These are phyloP conservation scores for Colletotrichum noveboracense DNA, from an alignment of 2,329 filamentous ascomycete genomes.

Conservation along the genomic window DNA sequence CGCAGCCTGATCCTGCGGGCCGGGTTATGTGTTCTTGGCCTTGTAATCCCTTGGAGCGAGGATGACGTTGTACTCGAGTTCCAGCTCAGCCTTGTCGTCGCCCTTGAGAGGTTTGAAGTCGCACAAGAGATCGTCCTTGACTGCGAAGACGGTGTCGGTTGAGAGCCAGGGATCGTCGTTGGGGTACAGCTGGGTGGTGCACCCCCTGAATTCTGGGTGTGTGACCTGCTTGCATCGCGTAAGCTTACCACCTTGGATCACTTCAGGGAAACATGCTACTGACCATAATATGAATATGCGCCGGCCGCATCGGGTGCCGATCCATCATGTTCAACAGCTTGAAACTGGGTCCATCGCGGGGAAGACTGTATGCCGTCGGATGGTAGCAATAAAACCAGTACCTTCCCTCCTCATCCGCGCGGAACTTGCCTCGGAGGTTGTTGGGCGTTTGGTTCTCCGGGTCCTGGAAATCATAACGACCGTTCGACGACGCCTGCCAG, in stretches of 20 bases:
- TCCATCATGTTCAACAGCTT: neutral
- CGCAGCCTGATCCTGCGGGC: neutral
- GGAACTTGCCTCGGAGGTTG: conserved; percentile 80
- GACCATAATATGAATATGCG: neutral
- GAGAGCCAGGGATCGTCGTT: conserved; percentile 67
- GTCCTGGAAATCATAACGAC: conserved; percentile 79
- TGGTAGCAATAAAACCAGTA: conserved; percentile 47
- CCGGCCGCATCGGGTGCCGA: neutral
- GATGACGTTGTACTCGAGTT: conserved; percentile 48
- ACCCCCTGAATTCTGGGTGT: conserved; percentile 69
- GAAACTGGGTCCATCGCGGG: neutral
- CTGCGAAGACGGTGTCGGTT: conserved; percentile 55
- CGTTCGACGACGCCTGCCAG: conserved; percentile 65
- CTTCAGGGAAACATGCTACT: neutral
- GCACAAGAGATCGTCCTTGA: conserved; percentile 55
- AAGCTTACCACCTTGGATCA: neutral
- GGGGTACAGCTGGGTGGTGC: conserved; percentile 82
- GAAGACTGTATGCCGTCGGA: neutral
- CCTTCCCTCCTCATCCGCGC: conserved; percentile 70
- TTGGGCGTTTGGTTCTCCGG: conserved; percentile 73
- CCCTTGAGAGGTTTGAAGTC: neutral
- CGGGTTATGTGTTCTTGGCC: conserved; percentile 30
- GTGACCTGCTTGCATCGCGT: conserved; percentile 34
- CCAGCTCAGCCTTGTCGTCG: conserved; percentile 36
- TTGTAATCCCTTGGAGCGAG: conserved; percentile 51